Percentiles rank a stretch among this genome's conserved stretches.
phyloP scores from a whole-genome alignment of 768 basidiomycete genomes.

The Suillus clintonianus region DNA sequence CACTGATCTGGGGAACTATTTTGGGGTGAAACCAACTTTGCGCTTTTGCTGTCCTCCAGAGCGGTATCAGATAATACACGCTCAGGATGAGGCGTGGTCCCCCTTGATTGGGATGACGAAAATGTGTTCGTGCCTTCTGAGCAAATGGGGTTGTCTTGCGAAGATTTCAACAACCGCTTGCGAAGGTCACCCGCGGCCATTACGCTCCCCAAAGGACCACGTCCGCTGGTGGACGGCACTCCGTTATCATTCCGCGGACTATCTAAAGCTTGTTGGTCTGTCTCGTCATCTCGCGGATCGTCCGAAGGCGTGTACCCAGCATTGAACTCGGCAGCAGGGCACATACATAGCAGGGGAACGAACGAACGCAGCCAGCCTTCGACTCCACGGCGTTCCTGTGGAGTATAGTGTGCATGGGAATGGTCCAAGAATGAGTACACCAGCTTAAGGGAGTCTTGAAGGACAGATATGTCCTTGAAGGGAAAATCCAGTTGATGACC shows the following conservation, averaged over 20 bases:
- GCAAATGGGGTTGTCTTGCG: conserved; percentile 54
- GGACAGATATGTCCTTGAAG: conserved; percentile 74
- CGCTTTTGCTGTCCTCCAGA: neutral
- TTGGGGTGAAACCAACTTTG: neutral
- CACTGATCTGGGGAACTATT: conserved; percentile 49
- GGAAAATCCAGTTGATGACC: conserved; percentile 78
- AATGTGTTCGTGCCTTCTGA: conserved; percentile 34
- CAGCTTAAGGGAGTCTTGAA: conserved; percentile 89
- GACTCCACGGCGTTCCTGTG: conserved; percentile 76
- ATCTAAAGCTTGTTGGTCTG: conserved; percentile 27
- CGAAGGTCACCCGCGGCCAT: conserved; percentile 69
- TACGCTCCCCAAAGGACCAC: conserved; percentile 44
- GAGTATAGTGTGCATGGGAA: conserved; percentile 72
- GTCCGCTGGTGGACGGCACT: conserved; percentile 47
- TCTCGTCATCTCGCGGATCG: conserved; percentile 40
- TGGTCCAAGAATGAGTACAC: conserved; percentile 91
- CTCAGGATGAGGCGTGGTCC: conserved; percentile 9
- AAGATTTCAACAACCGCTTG: conserved; percentile 78
- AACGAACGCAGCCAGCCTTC: conserved; percentile 86
- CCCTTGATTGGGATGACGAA: conserved; percentile 20
- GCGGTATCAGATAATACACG: conserved; percentile 8
- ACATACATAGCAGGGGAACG: conserved; percentile 79
- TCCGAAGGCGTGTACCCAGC: conserved; percentile 60
- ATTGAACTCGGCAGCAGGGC: conserved; percentile 66
- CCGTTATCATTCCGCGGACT: conserved; percentile 26